Evolutionary conservation across 192 early-diverging fungal species (phyloP).

Genomic region (Coemansia sp.): DNA sequence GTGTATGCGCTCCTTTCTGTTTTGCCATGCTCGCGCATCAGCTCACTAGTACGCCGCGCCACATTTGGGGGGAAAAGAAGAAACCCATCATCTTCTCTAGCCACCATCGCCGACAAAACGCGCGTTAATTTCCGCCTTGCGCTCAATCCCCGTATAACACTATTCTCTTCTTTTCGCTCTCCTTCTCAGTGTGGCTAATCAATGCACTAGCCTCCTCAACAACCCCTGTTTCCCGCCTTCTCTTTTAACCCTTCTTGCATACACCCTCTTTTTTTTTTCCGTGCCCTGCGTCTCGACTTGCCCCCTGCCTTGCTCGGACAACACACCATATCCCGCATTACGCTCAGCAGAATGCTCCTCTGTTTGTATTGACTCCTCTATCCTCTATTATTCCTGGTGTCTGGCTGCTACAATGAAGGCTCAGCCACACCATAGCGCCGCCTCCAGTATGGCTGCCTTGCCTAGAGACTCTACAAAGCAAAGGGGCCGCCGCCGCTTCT

Average conservation of each 20-base stretch:
- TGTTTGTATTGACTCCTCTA: not conserved
- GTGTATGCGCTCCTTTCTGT: not conserved
- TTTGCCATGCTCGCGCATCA: not conserved
- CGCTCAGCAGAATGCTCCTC: not conserved
- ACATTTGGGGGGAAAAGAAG: not conserved
- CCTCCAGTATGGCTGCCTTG: not conserved
- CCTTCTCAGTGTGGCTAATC: not conserved
- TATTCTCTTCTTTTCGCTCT: not conserved
- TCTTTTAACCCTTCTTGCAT: not conserved
- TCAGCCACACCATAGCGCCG: constrained; percentile 4
- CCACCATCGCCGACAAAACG: not conserved
- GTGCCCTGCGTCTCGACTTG: not conserved
- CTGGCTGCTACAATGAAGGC: not conserved
- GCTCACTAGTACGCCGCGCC: not conserved
- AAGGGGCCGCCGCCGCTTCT: constrained; percentile 32
- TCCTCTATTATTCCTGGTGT: not conserved
- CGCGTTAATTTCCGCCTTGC: not conserved
- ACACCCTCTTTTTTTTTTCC: not conserved
- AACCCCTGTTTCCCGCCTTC: not conserved
- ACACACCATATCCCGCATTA: not conserved
- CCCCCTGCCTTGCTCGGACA: not conserved
- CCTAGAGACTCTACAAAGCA: not conserved
- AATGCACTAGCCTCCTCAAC: not conserved
- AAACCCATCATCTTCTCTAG: constrained; percentile 5
- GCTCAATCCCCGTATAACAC: not conserved